phyloP scores from a whole-genome alignment of 1,284 basidiomycete species.

The Ustilago loliicola region DNA sequence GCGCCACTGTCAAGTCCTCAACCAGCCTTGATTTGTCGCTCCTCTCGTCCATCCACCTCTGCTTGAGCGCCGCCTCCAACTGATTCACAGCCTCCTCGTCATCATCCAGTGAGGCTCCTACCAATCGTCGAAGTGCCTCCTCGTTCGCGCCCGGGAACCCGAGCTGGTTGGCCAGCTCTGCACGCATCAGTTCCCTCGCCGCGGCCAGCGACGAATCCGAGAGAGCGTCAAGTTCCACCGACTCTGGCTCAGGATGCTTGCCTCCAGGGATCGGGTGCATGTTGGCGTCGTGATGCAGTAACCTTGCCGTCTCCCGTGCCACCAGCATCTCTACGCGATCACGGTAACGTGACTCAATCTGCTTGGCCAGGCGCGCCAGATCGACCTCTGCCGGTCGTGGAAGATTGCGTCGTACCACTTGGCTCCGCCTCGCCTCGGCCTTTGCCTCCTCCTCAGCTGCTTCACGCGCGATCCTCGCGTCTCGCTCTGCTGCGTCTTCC shows the following conservation, averaged over 20 bases:
- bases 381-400: conserved; percentile 90
- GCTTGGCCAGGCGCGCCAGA: conserved; percentile 76
- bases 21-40: conserved; percentile 75
- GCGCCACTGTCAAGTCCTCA: conserved; percentile 77
- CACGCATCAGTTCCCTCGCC: conserved; percentile 81
- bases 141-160: conserved; percentile 87
- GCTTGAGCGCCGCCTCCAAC: conserved; percentile 73
- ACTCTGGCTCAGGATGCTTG: conserved; percentile 81
- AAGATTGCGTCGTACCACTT: conserved; percentile 83
- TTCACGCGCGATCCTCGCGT: conserved; percentile 80
- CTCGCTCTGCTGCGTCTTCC: conserved; percentile 88
- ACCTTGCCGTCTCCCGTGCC: conserved; percentile 81
- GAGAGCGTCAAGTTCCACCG: conserved; percentile 81
- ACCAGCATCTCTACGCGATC: conserved; percentile 78
- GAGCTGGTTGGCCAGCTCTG: conserved; percentile 82
- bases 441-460: conserved; percentile 80
- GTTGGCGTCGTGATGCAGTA: conserved; percentile 90
- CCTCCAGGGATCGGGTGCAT: conserved; percentile 86
- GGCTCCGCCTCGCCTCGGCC: conserved; percentile 81
- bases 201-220: conserved; percentile 81
- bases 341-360: conserved; percentile 35
- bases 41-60: conserved; percentile 74
- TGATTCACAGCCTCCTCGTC: conserved; percentile 73
- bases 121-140: conserved; percentile 77
- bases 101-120: conserved; percentile 57